phyloP scores from a whole-genome alignment of 257 asterid species.

The Marsdenia floribunda region DNA sequence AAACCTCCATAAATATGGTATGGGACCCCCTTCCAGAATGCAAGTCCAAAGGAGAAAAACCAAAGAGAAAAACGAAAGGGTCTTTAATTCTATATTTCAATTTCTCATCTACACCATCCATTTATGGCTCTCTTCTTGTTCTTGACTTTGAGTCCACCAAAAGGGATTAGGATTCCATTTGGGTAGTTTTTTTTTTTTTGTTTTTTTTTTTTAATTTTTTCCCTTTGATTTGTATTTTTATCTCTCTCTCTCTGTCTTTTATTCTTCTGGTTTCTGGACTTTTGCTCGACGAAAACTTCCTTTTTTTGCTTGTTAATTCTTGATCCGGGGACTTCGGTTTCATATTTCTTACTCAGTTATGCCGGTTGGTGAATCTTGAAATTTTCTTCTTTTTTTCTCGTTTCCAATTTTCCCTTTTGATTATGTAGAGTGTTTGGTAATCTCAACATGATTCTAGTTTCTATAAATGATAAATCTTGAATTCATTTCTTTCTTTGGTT shows the following conservation, averaged over 20 bases:
- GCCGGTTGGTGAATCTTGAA: conserved; percentile 16
- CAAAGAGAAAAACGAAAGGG: conserved; percentile 12
- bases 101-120: conserved; percentile 44
- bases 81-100: conserved; percentile 5
- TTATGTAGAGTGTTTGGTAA: conserved; percentile 10
- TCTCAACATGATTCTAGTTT: conserved; percentile 13
- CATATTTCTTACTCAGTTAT: background rate
- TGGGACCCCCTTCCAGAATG: conserved; percentile 38
- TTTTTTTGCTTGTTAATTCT: conserved; percentile 20
- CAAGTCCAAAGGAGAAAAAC: conserved; percentile 33
- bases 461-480: conserved; percentile 28
- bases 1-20: conserved; percentile 8
- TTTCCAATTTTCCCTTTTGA: background rate
- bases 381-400: background rate
- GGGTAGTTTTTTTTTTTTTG: background rate
- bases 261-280: conserved; percentile 2
- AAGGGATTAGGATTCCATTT: conserved; percentile 35
- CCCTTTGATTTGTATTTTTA: too few species aligned
- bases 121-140: conserved; percentile 29
- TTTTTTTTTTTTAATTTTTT: too few species aligned
- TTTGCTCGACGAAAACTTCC: conserved; percentile 9
- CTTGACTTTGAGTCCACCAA: conserved; percentile 42
- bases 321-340: conserved; percentile 16
- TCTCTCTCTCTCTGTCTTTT: too few species aligned
- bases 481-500: background rate